Percentiles rank a stretch among this genome's conserved stretches.
Evolutionary conservation across 306 rosid species (phyloP).

Genomic region (Heteromeles arbutifolia): DNA sequence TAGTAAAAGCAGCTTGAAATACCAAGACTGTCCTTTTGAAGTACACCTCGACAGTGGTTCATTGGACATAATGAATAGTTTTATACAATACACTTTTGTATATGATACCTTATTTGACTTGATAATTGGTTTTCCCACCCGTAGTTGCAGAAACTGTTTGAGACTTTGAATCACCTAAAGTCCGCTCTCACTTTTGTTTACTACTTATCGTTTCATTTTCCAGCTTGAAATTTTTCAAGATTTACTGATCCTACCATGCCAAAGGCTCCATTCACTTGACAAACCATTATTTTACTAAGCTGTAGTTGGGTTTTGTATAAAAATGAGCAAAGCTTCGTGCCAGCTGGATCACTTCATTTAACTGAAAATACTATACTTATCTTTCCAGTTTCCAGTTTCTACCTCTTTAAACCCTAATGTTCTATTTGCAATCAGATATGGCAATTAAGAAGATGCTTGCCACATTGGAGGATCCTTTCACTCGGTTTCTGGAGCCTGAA

Average conservation of each 20-base stretch:
- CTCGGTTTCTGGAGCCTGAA: constrained; percentile 90
- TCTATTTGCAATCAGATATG: constrained; percentile 42
- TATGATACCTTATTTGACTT: background rate
- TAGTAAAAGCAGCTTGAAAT: background rate
- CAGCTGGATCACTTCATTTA: background rate
- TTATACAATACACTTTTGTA: background rate
- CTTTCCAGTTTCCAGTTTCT: constrained; percentile 3
- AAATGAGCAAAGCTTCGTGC: background rate
- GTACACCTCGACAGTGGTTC: background rate
- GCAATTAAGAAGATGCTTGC: constrained; percentile 97
- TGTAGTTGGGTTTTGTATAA: background rate
- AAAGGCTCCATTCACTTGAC: background rate
- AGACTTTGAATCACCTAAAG: background rate
- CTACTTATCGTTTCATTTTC: background rate
- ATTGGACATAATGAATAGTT: background rate
- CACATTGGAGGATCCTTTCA: constrained; percentile 89
- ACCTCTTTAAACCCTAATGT: constrained; percentile 11
- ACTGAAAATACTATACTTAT: constrained; percentile 10
- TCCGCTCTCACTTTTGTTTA: background rate
- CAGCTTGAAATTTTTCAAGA: background rate
- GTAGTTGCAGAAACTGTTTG: background rate
- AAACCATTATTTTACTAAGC: background rate
- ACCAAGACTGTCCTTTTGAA: background rate
- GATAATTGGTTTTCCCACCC: background rate
- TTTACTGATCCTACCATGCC: background rate